A percentile compares a stretch with the other conserved stretches of the same genome.
phyloP scores from a whole-genome alignment of 371 early-diverging fungal genomes.

The Umbelopsis sp. region DNA sequence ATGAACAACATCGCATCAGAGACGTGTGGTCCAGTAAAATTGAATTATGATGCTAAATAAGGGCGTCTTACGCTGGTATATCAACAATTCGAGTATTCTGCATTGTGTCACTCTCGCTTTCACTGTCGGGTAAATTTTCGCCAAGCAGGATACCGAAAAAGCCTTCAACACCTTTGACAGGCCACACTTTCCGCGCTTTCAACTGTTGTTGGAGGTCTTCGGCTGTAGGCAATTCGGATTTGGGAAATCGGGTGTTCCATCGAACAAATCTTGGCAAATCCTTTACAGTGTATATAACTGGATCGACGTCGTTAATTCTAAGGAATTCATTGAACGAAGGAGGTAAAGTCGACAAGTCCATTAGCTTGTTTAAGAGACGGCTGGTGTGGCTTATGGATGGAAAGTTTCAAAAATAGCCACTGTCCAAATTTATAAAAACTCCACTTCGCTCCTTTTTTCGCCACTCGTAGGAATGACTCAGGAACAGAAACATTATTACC shows the following conservation, averaged over 20 bases:
- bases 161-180: conserved; percentile 32
- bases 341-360: conserved; percentile 42
- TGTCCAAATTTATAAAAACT: neutral
- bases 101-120: conserved; percentile 6
- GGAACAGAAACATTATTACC: conserved; percentile 1
- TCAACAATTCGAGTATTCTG: conserved; percentile 39
- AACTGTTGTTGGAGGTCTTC: conserved; percentile 50
- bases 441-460: neutral
- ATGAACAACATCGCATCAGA: neutral
- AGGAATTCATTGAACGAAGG: conserved; percentile 62
- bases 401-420: neutral
- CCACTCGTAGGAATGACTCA: conserved; percentile 1
- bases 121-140: conserved; percentile 6
- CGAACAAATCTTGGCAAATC: conserved; percentile 76
- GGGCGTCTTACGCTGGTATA: conserved; percentile 37
- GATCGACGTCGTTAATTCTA: conserved; percentile 67
- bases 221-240: conserved; percentile 37
- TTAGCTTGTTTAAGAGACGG: neutral
- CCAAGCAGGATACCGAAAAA: conserved; percentile 39
- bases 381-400: conserved; percentile 1
- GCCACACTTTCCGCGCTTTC: conserved; percentile 35
- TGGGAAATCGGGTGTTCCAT: conserved; percentile 53
- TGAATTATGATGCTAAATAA: neutral
- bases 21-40: neutral
- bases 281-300: conserved; percentile 59